phyloP scores from a whole-genome alignment of 108 stramenopile species.

The Stephanodiscus minutulus region DNA sequence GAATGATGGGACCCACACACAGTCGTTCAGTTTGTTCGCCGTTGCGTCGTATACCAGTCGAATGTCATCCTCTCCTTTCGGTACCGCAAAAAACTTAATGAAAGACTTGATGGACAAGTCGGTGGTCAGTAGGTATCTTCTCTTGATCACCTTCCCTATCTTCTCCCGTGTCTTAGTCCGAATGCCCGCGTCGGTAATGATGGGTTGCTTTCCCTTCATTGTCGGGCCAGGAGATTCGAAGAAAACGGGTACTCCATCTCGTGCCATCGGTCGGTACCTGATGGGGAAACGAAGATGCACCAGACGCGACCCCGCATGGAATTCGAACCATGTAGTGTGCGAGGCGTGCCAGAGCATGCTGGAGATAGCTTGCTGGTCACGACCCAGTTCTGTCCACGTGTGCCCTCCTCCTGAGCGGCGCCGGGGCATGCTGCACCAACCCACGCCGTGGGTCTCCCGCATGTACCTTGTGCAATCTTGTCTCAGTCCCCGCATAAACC shows the following conservation, averaged over 20 bases:
- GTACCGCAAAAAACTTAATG: conserved; percentile 47
- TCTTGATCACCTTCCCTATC: conserved; percentile 31
- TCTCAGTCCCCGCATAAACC: not conserved
- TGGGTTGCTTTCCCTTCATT: not conserved
- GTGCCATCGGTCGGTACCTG: conserved; percentile 3
- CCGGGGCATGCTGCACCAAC: not conserved
- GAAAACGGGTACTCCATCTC: conserved; percentile 14
- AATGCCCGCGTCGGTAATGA: not conserved
- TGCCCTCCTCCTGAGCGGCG: not conserved
- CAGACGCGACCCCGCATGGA: not conserved
- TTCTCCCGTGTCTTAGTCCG: conserved; percentile 15
- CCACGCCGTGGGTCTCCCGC: not conserved
- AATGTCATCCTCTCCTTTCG: conserved; percentile 22
- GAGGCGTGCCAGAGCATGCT: not conserved
- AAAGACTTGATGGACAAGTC: conserved; percentile 4
- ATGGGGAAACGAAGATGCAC: conserved; percentile 17
- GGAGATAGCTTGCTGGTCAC: conserved; percentile 5
- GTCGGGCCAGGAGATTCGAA: conserved; percentile 11
- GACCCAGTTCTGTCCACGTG: not conserved
- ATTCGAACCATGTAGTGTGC: conserved; percentile 20
- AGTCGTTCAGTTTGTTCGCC: conserved; percentile 41
- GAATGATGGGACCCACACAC: conserved; percentile 50
- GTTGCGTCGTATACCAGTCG: conserved; percentile 52
- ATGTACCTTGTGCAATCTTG: not conserved
- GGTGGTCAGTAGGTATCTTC: conserved; percentile 16